Conservation (phyloP, 352 stramenopile species). For the Phytophthora rubi region DNA sequence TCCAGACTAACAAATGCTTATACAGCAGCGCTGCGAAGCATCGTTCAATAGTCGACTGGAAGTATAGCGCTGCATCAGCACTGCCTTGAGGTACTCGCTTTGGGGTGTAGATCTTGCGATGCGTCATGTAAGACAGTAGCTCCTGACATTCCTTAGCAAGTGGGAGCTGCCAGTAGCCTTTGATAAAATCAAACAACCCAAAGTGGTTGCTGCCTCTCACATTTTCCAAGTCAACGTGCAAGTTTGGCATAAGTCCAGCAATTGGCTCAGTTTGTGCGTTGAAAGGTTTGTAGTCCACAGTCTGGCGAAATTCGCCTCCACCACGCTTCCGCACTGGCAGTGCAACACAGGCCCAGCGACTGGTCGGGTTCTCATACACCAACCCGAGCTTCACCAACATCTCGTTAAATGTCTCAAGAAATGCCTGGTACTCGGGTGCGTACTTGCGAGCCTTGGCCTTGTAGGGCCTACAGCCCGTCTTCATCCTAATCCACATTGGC, state of each 20-base stretch:
- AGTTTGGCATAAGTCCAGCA: slow-evolving; percentile 11
- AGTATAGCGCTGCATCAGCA: slow-evolving; percentile 23
- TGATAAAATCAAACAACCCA: slow-evolving; percentile 1
- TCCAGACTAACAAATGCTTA: slow-evolving; percentile 35
- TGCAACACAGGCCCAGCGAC: slow-evolving; percentile 14
- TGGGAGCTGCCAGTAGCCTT: slow-evolving; percentile 30
- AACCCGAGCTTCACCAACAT: slow-evolving; percentile 14
- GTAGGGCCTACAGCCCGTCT: slow-evolving; percentile 1
- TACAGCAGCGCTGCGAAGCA: slow-evolving; percentile 6
- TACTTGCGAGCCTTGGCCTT: slow-evolving; percentile 15
- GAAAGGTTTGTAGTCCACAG: slow-evolving; percentile 19
- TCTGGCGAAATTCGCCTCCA: slow-evolving; percentile 5
- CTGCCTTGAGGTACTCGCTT: slow-evolving; percentile 35
- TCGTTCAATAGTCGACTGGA: slow-evolving; percentile 19
- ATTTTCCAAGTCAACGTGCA: slow-evolving; percentile 13
- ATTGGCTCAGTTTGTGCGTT: slow-evolving; percentile 10
- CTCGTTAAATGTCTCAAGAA: slow-evolving; percentile 23
- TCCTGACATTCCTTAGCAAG: slow-evolving; percentile 31
- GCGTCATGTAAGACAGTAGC: slow-evolving; percentile 38
- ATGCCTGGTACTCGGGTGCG: slow-evolving; percentile 14
- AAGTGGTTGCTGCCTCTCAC: slow-evolving; percentile 9
- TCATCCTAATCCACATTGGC: slow-evolving; percentile 14
- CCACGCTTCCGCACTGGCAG: slow-evolving; percentile 12
- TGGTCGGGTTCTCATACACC: slow-evolving; percentile 19
- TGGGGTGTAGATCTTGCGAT: slow-evolving; percentile 19